phyloP scores from a whole-genome alignment of 495 filamentous ascomycete genomes.

The Xylaria curta region DNA sequence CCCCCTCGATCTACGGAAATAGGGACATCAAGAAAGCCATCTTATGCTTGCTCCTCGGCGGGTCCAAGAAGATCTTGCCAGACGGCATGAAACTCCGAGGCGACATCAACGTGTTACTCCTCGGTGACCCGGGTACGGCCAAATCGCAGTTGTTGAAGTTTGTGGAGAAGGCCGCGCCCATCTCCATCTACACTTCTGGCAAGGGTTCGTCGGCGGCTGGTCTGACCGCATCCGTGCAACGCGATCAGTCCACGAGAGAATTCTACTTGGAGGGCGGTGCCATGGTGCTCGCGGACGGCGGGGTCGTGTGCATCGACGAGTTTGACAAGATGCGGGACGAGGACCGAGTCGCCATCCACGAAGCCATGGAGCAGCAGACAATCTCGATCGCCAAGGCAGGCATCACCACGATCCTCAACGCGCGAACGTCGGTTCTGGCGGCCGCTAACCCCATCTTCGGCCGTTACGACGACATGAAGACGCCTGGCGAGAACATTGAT shows the following conservation, averaged over 20 bases:
- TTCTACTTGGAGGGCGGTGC: conserved; percentile 99
- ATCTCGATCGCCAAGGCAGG: conserved; percentile 99
- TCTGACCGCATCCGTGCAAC: conserved; percentile 96
- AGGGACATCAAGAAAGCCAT: conserved; percentile 98
- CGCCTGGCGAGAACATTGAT: conserved; percentile 98
- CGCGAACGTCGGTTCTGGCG: conserved; percentile 91
- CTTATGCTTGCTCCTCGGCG: conserved; percentile 90
- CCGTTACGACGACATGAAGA: conserved; percentile 97
- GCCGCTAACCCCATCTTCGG: conserved; percentile 98
- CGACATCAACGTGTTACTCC: conserved; percentile 96
- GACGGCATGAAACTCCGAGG: conserved; percentile 98
- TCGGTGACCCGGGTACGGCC: conserved; percentile 97
- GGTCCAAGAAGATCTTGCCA: conserved; percentile 97
- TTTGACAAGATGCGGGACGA: conserved; percentile 99
- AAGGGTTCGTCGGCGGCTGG: conserved; percentile 98
- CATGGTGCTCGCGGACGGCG: conserved; percentile 97
- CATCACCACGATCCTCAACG: conserved; percentile 98
- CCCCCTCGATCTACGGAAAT: conserved; percentile 97
- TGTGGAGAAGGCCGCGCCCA: conserved; percentile 94
- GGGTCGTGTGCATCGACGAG: conserved; percentile 99
- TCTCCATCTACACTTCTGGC: conserved; percentile 98
- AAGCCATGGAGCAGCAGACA: conserved; percentile 99
- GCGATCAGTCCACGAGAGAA: conserved; percentile 88
- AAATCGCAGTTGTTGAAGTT: conserved; percentile 98
- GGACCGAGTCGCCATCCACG: conserved; percentile 97